These are phyloP conservation scores for Xylariaceae sp. DNA, from an alignment of 2,329 filamentous ascomycete species.

Conservation along the genomic window DNA sequence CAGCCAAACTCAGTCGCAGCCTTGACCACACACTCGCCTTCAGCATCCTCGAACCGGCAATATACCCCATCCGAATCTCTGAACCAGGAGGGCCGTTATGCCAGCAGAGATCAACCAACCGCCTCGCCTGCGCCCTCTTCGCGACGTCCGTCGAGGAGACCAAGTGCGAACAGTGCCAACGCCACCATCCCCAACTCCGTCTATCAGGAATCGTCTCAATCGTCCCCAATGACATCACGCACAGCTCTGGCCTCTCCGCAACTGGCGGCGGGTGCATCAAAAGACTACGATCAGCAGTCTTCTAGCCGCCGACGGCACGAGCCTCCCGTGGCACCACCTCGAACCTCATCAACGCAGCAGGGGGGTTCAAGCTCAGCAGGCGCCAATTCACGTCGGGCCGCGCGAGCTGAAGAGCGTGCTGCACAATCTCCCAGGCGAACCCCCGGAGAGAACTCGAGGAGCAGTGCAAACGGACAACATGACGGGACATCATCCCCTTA, in stretches of 20 bases:
- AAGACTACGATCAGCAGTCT: conserved; percentile 43
- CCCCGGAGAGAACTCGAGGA: conserved; percentile 34
- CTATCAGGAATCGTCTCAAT: conserved; percentile 33
- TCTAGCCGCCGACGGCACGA: conserved; percentile 57
- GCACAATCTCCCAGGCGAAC: conserved; percentile 42
- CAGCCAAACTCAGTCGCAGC: conserved; percentile 48
- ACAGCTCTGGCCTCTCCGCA: conserved; percentile 43
- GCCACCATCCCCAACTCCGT: conserved; percentile 23
- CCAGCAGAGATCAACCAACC: conserved; percentile 44
- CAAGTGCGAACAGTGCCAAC: conserved; percentile 49
- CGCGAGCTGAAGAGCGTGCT: conserved; percentile 45
- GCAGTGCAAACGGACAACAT: conserved; percentile 35
- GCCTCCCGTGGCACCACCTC: conserved; percentile 72
- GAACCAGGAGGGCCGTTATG: conserved; percentile 57
- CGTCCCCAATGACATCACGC: conserved; percentile 48
- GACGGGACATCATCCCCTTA: conserved; percentile 28
- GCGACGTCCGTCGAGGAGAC: conserved; percentile 52
- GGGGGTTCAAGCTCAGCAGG: conserved; percentile 30
- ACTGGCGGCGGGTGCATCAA: conserved; percentile 37
- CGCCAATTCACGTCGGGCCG: conserved; percentile 43
- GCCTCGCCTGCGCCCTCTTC: conserved; percentile 51
- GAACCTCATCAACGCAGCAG: conserved; percentile 74
- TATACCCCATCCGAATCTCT: conserved; percentile 53
- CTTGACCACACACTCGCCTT: conserved; percentile 46
- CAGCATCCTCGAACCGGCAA: conserved; percentile 47